Evolutionary conservation across 2,329 filamentous ascomycete species (phyloP).

Genomic region (Emergomyces africanus): DNA sequence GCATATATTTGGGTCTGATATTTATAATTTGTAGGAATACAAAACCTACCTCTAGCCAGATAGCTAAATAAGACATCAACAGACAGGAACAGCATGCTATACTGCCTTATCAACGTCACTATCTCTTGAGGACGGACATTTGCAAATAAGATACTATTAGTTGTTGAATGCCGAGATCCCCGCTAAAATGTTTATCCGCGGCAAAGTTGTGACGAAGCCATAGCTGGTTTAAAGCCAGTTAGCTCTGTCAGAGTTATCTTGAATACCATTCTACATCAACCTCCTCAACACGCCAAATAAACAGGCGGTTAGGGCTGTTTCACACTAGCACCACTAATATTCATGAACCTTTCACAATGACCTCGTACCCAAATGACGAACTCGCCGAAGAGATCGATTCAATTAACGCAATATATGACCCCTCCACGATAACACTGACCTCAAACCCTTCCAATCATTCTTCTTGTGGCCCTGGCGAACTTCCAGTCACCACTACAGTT

Average conservation of each 20-base stretch:
- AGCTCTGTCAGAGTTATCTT: background rate
- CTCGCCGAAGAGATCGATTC: constrained; percentile 36
- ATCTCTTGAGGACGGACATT: background rate
- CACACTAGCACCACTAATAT: too few relatives aligned
- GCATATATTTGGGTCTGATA: background rate
- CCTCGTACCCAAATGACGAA: constrained; percentile 22
- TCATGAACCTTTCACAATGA: constrained; percentile 6
- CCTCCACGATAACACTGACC: constrained; percentile 44
- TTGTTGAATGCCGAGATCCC: background rate
- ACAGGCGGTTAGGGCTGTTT: too few relatives aligned
- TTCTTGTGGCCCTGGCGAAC: constrained; percentile 16
- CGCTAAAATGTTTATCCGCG: background rate
- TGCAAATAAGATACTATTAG: background rate
- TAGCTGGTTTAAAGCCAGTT: background rate
- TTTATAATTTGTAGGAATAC: background rate
- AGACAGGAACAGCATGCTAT: background rate
- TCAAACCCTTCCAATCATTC: constrained; percentile 12
- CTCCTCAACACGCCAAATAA: background rate
- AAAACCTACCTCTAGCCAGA: background rate
- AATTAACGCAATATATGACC: constrained; percentile 47
- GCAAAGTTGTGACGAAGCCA: too few relatives aligned
- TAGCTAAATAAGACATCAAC: background rate
- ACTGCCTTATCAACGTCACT: background rate
- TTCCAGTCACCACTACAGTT: constrained; percentile 28
- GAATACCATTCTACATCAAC: background rate